These are phyloP conservation scores for Zizania latifolia DNA, from an alignment of 176 grass and related monocot genomes.

Conservation along the genomic window DNA sequence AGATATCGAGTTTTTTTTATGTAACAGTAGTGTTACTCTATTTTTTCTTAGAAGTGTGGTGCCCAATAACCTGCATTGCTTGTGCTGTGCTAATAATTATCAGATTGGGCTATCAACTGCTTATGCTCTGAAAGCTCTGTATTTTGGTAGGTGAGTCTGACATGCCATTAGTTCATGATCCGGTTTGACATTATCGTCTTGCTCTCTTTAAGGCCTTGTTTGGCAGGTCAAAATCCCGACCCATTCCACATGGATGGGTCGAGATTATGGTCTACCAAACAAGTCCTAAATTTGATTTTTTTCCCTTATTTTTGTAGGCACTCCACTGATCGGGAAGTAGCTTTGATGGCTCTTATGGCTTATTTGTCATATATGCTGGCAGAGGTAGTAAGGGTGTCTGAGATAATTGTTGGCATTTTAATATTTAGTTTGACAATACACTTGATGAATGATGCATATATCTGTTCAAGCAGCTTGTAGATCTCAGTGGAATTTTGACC, in stretches of 20 bases:
- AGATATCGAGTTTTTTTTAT: background rate
- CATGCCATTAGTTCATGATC: background rate
- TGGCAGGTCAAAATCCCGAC: too few relatives aligned
- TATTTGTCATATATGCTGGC: slow-evolving; percentile 93
- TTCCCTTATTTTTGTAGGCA: slow-evolving; percentile 49
- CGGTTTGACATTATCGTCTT: background rate
- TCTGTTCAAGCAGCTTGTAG: slow-evolving; percentile 41
- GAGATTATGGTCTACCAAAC: too few relatives aligned
- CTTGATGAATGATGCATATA: background rate
- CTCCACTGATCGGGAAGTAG: slow-evolving; percentile 86
- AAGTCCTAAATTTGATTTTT: background rate
- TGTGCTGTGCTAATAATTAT: slow-evolving; percentile 15
- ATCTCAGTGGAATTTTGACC: slow-evolving; percentile 77
- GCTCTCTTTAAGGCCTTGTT: too few relatives aligned
- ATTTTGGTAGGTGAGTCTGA: slow-evolving; percentile 82
- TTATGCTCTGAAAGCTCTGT: slow-evolving; percentile 77
- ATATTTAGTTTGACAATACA: background rate
- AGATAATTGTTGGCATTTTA: background rate
- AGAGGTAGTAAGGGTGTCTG: slow-evolving; percentile 55
- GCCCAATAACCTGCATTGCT: background rate
- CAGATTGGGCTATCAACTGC: slow-evolving; percentile 83
- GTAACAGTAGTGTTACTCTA: background rate
- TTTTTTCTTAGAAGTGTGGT: background rate
- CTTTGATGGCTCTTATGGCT: slow-evolving; percentile 86
- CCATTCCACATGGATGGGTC: too few relatives aligned